Evolutionary conservation across 2,329 filamentous ascomycete genomes (phyloP).

Genomic region (Epichloe festucae): DNA sequence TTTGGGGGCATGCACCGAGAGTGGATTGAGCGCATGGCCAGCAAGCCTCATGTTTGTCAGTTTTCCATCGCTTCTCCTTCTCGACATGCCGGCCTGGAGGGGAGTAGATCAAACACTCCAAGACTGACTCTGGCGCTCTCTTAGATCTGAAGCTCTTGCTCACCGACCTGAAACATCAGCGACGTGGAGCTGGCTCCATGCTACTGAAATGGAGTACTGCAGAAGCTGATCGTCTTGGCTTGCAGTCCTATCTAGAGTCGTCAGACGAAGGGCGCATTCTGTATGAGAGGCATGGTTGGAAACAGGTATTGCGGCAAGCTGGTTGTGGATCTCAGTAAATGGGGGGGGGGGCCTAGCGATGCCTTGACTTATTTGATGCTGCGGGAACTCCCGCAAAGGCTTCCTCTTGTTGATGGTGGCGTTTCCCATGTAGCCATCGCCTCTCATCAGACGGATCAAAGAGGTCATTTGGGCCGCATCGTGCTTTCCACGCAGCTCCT

Average conservation of each 20-base stretch:
- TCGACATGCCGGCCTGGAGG: too few relatives aligned
- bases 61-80: conserved; percentile 1
- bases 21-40: conserved; percentile 17
- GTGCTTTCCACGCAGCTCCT: too few relatives aligned
- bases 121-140: background rate
- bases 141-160: conserved; percentile 25
- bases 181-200: conserved; percentile 21
- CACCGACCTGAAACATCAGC: conserved; percentile 24
- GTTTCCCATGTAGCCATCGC: background rate
- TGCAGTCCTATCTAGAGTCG: conserved; percentile 25
- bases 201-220: conserved; percentile 22
- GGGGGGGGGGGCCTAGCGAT: background rate
- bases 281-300: conserved; percentile 22
- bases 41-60: conserved; percentile 24
- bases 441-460: background rate
- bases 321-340: background rate
- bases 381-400: conserved; percentile 4
- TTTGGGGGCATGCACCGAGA: conserved; percentile 18
- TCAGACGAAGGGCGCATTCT: conserved; percentile 18
- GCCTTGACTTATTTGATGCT: conserved; percentile 13
- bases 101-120: too few relatives aligned
- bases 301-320: conserved; percentile 14
- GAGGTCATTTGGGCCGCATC: background rate
- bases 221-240: conserved; percentile 22
- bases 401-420: background rate